Conservation (phyloP, 345 rosid genomes). For the Clausena lansium region DNA sequence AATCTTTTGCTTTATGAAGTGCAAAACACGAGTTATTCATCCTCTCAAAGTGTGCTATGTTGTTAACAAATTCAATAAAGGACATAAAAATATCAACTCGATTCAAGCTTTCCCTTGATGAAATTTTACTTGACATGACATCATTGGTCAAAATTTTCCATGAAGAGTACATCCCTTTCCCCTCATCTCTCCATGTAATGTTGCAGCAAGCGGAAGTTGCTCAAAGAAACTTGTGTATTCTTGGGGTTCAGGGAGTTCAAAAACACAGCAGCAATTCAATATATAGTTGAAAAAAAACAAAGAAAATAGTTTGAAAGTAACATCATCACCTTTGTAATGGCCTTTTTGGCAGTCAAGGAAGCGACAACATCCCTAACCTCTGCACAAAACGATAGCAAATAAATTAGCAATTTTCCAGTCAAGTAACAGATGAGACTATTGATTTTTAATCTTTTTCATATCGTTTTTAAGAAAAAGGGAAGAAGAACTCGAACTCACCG, state of each 20-base stretch:
- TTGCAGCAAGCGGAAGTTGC: background rate
- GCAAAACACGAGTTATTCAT: background rate
- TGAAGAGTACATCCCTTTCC: background rate
- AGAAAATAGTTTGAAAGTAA: constrained; percentile 8
- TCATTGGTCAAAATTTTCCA: background rate
- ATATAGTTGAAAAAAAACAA: background rate
- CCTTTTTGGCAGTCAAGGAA: constrained; percentile 53
- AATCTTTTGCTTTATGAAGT: background rate
- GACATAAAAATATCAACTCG: background rate
- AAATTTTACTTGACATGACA: background rate
- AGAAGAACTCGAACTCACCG: constrained; percentile 34
- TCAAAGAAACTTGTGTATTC: background rate
- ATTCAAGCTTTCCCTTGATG: background rate
- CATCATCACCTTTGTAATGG: constrained; percentile 46
- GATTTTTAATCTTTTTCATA: no score
- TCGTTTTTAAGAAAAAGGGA: background rate
- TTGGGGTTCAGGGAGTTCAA: background rate
- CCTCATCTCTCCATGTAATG: no score
- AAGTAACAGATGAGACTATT: no score
- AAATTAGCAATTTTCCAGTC: background rate
- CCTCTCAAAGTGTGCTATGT: background rate
- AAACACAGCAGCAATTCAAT: background rate
- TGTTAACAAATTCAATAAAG: background rate
- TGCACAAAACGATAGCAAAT: constrained; percentile 23
- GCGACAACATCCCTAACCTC: constrained; percentile 63